Percentiles rank a stretch among this genome's conserved stretches.
These are phyloP conservation scores for Aspergillus bridgeri DNA, from an alignment of 495 filamentous ascomycete genomes.

Conservation along the genomic window DNA sequence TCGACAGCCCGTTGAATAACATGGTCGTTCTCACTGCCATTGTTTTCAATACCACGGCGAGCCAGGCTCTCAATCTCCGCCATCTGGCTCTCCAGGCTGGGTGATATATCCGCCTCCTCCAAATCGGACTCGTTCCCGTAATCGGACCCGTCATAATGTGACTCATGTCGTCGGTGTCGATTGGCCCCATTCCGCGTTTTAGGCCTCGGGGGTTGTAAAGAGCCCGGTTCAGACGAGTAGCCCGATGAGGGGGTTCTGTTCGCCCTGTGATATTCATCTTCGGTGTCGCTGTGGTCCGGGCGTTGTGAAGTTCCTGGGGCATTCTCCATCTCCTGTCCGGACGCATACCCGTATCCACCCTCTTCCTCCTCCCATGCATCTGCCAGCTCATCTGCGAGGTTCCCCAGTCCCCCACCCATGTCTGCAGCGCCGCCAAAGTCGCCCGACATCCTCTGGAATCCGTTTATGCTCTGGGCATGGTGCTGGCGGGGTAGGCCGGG, in stretches of 20 bases:
- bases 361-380: constrained; percentile 62
- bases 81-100: constrained; percentile 69
- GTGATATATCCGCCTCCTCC: constrained; percentile 65
- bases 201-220: constrained; percentile 26
- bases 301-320: constrained; percentile 30
- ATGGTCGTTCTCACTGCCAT: constrained; percentile 63
- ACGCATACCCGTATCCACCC: constrained; percentile 42
- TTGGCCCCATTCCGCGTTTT: constrained; percentile 30
- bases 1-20: constrained; percentile 70
- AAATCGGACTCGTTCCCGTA: constrained; percentile 70
- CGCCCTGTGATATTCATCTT: constrained; percentile 29
- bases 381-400: constrained; percentile 72
- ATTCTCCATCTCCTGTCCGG: constrained; percentile 37
- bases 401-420: constrained; percentile 64
- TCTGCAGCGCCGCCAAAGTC: constrained; percentile 41
- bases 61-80: constrained; percentile 73
- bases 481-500: constrained; percentile 56
- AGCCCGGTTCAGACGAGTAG: constrained; percentile 26
- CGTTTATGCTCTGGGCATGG: constrained; percentile 50
- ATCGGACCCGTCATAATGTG: constrained; percentile 56
- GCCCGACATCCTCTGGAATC: constrained; percentile 42
- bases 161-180: constrained; percentile 42
- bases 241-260: constrained; percentile 27
- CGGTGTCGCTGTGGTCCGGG: constrained; percentile 31
- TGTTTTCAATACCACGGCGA: constrained; percentile 67